phyloP scores from a whole-genome alignment of 768 basidiomycete species.

The Epithele typhae region DNA sequence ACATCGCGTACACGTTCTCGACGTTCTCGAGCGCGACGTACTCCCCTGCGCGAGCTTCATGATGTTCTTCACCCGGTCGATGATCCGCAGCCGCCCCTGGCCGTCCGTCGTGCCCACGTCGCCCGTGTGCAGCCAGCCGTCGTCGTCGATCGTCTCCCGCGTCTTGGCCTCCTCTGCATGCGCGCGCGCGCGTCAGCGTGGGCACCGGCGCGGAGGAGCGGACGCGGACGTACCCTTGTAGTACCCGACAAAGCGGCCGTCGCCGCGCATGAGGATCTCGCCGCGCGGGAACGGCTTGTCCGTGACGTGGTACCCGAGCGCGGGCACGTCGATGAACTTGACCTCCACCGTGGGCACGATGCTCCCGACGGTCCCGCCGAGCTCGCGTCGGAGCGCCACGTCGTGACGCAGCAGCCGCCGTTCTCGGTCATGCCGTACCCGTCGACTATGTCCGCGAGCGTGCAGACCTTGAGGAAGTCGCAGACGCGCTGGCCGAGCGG shows the following conservation, averaged over 20 bases:
- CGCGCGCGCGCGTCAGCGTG: background rate
- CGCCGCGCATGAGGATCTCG: slow-evolving; percentile 73
- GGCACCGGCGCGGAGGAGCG: background rate
- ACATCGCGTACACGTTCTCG: slow-evolving; percentile 72
- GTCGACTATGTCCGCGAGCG: slow-evolving; percentile 73
- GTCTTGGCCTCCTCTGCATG: slow-evolving; percentile 80
- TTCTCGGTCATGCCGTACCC: slow-evolving; percentile 94
- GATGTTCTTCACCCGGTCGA: slow-evolving; percentile 98
- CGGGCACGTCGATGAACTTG: slow-evolving; percentile 87
- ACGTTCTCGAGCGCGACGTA: slow-evolving; percentile 97
- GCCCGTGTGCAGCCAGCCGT: slow-evolving; percentile 92
- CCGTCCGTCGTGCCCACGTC: slow-evolving; percentile 83
- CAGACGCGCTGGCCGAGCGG: slow-evolving; percentile 83
- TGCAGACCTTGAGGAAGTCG: slow-evolving; percentile 85
- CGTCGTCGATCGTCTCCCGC: slow-evolving; percentile 69
- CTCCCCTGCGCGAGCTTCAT: slow-evolving; percentile 99
- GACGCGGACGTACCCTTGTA: slow-evolving; percentile 60
- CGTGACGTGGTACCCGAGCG: slow-evolving; percentile 83
- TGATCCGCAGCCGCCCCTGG: slow-evolving; percentile 78
- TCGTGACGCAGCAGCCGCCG: slow-evolving; percentile 54
- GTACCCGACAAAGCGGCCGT: slow-evolving; percentile 60
- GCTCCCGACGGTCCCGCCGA: slow-evolving; percentile 79
- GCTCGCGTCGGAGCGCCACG: slow-evolving; percentile 53
- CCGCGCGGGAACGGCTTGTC: slow-evolving; percentile 91
- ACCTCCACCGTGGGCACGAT: slow-evolving; percentile 71